Evolutionary conservation across 345 rosid genomes (phyloP).

Genomic region (Zanthoxylum bungeanum): DNA sequence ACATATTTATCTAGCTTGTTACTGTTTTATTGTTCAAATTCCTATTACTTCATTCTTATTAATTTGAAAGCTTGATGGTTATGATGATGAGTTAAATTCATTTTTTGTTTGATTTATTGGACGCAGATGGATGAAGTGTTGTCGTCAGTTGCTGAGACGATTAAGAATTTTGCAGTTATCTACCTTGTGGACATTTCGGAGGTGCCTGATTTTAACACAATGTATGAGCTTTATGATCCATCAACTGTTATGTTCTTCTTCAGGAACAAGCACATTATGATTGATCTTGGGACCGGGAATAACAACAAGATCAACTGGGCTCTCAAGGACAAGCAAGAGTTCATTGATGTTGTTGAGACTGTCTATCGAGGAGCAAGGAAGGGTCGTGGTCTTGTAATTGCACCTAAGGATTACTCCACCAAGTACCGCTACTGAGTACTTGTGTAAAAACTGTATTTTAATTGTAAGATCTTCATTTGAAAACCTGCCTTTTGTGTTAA

Average conservation of each 20-base stretch:
- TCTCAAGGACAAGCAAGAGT: constrained; percentile 97
- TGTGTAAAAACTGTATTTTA: neutral
- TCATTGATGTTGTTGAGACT: constrained; percentile 83
- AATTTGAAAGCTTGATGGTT: neutral
- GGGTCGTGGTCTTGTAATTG: constrained; percentile 95
- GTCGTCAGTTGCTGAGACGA: constrained; percentile 84
- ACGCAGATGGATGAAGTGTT: constrained; percentile 92
- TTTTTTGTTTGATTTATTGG: neutral
- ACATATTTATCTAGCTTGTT: neutral
- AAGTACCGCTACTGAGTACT: constrained; percentile 75
- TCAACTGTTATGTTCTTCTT: constrained; percentile 96
- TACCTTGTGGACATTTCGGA: constrained; percentile 89
- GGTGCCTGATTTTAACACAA: constrained; percentile 92
- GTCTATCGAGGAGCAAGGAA: constrained; percentile 90
- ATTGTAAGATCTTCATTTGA: neutral
- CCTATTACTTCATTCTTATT: neutral
- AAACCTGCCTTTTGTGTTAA: neutral
- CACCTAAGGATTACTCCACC: constrained; percentile 96
- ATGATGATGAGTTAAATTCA: neutral
- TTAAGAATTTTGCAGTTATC: constrained; percentile 93
- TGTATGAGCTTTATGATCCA: constrained; percentile 94
- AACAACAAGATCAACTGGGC: constrained; percentile 99
- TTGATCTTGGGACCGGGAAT: constrained; percentile 96
- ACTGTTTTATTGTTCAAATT: too few relatives aligned
- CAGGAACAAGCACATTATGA: constrained; percentile 98